Evolutionary conservation across 164 flowering plant genomes (phyloP).

Genomic region (Buxus sempervirens): DNA sequence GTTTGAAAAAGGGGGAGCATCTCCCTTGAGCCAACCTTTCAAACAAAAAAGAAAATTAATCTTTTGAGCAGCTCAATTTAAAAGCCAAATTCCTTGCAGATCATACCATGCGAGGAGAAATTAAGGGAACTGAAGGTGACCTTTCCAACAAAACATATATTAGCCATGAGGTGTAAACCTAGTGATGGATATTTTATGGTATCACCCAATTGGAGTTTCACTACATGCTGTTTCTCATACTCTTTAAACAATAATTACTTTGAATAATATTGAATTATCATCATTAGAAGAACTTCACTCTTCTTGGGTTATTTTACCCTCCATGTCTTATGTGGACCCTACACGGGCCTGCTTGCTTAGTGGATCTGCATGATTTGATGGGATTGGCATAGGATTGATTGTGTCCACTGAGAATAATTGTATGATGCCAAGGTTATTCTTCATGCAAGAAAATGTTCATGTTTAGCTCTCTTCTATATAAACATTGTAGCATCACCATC

Average conservation of each 20-base stretch:
- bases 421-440: background rate
- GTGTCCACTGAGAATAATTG: background rate
- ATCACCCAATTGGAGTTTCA: background rate
- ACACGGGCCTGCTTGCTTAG: background rate
- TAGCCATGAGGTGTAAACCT: background rate
- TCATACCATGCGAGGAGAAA: too few species aligned
- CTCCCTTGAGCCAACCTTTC: too few species aligned
- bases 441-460: background rate
- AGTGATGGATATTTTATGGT: background rate
- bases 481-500: slow-evolving; percentile 6
- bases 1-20: too few species aligned
- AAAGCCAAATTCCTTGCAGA: too few species aligned
- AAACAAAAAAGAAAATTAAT: too few species aligned
- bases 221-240: background rate
- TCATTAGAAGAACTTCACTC: too few species aligned
- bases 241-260: background rate
- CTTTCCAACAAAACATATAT: background rate
- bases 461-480: slow-evolving; percentile 11
- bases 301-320: too few species aligned
- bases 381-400: background rate
- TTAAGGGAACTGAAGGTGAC: too few species aligned
- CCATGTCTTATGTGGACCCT: too few species aligned
- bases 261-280: too few species aligned
- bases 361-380: background rate
- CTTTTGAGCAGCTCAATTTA: too few species aligned